Evolutionary conservation across 352 stramenopile species (phyloP).

Genomic region (Elongisporangium undulatum): DNA sequence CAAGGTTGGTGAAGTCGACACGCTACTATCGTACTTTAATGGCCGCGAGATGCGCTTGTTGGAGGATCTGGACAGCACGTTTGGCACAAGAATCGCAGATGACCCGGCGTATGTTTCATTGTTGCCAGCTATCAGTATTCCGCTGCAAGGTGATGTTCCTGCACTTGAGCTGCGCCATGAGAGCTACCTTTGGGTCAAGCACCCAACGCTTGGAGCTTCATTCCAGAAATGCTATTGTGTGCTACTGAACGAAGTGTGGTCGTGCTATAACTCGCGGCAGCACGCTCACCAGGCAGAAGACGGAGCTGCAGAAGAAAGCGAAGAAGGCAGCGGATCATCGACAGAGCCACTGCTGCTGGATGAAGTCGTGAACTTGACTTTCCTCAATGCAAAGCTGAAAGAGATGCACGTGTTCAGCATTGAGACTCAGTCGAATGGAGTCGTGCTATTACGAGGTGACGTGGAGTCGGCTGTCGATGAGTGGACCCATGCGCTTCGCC

Average conservation of each 20-base stretch:
- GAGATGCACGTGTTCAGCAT: conserved; percentile 29
- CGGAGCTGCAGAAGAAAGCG: not conserved
- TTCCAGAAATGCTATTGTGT: conserved; percentile 36
- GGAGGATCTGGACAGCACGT: conserved; percentile 52
- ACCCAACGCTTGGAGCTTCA: conserved; percentile 21
- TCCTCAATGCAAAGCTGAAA: conserved; percentile 18
- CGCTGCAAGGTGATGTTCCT: not conserved
- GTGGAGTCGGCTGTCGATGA: conserved; percentile 20
- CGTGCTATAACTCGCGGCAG: conserved; percentile 27
- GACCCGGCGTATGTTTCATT: conserved; percentile 27
- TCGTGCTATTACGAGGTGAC: conserved; percentile 30
- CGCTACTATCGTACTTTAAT: conserved; percentile 53
- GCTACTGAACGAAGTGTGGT: conserved; percentile 18
- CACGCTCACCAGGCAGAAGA: conserved; percentile 7
- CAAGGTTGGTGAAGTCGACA: conserved; percentile 82
- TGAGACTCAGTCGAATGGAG: conserved; percentile 31
- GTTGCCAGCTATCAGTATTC: conserved; percentile 5
- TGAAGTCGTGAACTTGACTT: conserved; percentile 23
- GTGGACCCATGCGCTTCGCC: conserved; percentile 24
- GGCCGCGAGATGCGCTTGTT: conserved; percentile 59
- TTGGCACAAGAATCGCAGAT: conserved; percentile 33
- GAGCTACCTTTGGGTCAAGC: conserved; percentile 36
- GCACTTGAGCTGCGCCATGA: conserved; percentile 11
- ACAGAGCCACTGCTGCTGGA: conserved; percentile 18
- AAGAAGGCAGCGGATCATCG: not conserved